Evolutionary conservation across 306 rosid species (phyloP), one percentile per base, ranked within the genome.

Genomic region (Clitoria ternatea): DNA sequence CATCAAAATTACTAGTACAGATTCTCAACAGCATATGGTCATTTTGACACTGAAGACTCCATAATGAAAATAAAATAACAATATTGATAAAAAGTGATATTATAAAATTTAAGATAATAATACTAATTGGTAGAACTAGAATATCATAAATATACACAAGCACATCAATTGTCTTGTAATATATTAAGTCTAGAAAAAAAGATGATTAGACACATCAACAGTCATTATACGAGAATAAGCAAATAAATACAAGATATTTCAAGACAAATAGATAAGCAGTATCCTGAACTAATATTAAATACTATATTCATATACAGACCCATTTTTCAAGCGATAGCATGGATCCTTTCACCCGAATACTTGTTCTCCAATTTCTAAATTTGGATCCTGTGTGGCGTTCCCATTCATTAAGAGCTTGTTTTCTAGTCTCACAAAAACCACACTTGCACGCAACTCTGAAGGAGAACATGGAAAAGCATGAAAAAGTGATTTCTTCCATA

Each of bases 381-480:
- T 89, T 91, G 50, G 97, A 89, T 60, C 97, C 91, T 1, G 93
- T 82, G 73, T 91, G 97, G 32, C 80, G 79, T 73, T 89, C 96
- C 97, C 96, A 91, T 70, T 85, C 91, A 29, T 82, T 81, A 66
- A 89, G 97, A 60, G 89, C 87, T 69, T 85, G 91, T 76, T 91
- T 89, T 81, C 82, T 82, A 20, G 85, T 73, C 73, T 84, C 91
- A 37, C 97, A 91, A 14, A 63, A 75, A 39, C 91, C 88, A 79
- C 97, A 91, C 50, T 87, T 85, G 90, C 97, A 91, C 54, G 80
- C 80, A 63, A 91, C 96, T 75, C 97, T 91, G 84, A 52, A 75
- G 69, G 52, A 79, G 57, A 67, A 73, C 70, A 70, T 35, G 75
- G 14, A 44, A 79, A 72, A 53, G 0, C 23, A 62, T 26, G 6